Conservation (phyloP, 805 yeast genomes). For the Kuraishia molischiana region DNA sequence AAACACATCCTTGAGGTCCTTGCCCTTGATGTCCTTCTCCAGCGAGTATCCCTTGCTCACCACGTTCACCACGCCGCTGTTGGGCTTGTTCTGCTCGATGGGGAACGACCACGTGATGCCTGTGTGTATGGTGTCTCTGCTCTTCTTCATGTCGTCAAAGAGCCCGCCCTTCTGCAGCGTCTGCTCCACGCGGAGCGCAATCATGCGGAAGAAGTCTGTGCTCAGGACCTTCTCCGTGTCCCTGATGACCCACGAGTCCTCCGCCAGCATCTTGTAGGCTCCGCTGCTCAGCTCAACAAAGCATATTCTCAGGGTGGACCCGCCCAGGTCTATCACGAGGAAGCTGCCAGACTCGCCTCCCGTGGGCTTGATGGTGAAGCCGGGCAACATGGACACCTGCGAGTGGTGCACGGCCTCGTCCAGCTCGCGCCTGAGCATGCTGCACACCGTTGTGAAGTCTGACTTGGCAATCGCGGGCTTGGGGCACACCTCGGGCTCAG, state of each 20-base stretch:
- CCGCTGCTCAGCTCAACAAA: constrained; percentile 11
- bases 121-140: constrained; percentile 17
- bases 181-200: constrained; percentile 24
- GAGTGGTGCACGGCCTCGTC: constrained; percentile 5
- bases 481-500: too few relatives aligned
- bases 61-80: constrained; percentile 34
- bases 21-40: constrained; percentile 27
- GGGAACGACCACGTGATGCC: constrained; percentile 57
- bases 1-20: constrained; percentile 32
- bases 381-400: constrained; percentile 7
- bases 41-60: constrained; percentile 57
- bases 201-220: constrained; percentile 29
- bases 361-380: constrained; percentile 6
- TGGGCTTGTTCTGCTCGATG: constrained; percentile 27
- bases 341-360: constrained; percentile 13
- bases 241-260: constrained; percentile 25
- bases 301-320: constrained; percentile 37
- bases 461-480: too few relatives aligned
- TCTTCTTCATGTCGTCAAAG: constrained; percentile 1
- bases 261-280: constrained; percentile 4
- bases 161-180: constrained; percentile 11
- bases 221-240: constrained; percentile 30
- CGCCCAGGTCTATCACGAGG: constrained; percentile 47
- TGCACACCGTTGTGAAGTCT: neutral
- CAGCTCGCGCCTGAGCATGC: neutral